A percentile compares a stretch with the other conserved stretches of the same genome.
Evolutionary conservation across 768 basidiomycete species (phyloP).

Genomic region (Nevesoporus exiguus): DNA sequence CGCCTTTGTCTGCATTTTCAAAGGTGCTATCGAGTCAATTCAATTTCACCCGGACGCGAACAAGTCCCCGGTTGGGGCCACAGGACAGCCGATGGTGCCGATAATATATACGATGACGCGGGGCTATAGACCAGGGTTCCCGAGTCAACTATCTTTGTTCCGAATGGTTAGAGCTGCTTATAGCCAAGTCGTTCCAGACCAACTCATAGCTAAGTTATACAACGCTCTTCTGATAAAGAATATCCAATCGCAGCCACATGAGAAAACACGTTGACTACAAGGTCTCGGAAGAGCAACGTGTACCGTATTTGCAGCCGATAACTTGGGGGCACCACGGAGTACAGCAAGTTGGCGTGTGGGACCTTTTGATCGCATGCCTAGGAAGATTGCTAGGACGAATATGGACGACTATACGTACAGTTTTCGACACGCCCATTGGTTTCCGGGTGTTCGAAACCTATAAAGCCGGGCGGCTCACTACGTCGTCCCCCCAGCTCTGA

Average conservation of each 20-base stretch:
- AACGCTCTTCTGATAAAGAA: conserved; percentile 28
- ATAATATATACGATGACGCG: conserved; percentile 18
- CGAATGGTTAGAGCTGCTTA: conserved; percentile 24
- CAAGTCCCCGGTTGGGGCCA: conserved; percentile 4
- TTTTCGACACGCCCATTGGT: conserved; percentile 26
- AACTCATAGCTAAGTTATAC: conserved; percentile 1
- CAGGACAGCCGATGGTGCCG: conserved; percentile 20
- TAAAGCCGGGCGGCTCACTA: conserved; percentile 22
- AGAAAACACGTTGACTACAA: conserved; percentile 22
- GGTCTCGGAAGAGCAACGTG: conserved; percentile 19
- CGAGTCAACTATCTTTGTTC: conserved; percentile 24
- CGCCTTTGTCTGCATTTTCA: background rate
- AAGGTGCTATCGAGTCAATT: conserved; percentile 5
- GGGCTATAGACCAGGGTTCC: conserved; percentile 20
- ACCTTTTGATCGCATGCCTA: conserved; percentile 23
- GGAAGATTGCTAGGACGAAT: conserved; percentile 25
- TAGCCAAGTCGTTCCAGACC: conserved; percentile 21
- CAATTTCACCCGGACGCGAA: conserved; percentile 5
- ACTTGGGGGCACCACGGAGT: conserved; percentile 18
- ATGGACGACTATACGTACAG: conserved; percentile 27
- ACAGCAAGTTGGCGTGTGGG: conserved; percentile 30
- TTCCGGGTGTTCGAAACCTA: conserved; percentile 25
- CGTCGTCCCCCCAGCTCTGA: conserved; percentile 15
- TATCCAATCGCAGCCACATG: conserved; percentile 28
- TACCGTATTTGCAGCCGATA: conserved; percentile 8